Conservation (phyloP, 2,329 filamentous ascomycete genomes). For the Sporothrix brasiliensis region DNA sequence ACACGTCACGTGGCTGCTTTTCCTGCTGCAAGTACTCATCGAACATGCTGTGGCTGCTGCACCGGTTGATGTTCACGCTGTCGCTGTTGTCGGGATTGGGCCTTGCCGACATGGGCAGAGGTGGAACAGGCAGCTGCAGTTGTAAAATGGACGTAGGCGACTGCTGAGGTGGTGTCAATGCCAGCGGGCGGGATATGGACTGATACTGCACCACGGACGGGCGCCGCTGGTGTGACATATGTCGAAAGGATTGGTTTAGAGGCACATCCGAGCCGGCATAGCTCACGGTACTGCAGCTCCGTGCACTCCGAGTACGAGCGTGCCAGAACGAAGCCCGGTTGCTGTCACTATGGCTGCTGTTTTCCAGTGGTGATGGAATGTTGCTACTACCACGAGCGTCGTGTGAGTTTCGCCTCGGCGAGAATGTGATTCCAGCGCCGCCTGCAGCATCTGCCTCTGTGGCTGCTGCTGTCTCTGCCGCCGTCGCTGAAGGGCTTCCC, state of each 20-base stretch:
- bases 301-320: slow-evolving; percentile 51
- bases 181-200: slow-evolving; percentile 22
- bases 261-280: slow-evolving; percentile 43
- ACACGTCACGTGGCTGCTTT: neutral
- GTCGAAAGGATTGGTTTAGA: slow-evolving; percentile 35
- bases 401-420: slow-evolving; percentile 38
- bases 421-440: neutral
- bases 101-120: slow-evolving; percentile 32
- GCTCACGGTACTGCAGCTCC: slow-evolving; percentile 53
- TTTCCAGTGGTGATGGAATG: slow-evolving; percentile 2
- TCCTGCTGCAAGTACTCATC: slow-evolving; percentile 24
- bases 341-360: slow-evolving; percentile 27
- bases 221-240: slow-evolving; percentile 33
- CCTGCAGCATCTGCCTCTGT: neutral
- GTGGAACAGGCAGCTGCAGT: slow-evolving; percentile 32
- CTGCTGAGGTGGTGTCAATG: slow-evolving; percentile 21
- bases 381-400: slow-evolving; percentile 25
- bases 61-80: slow-evolving; percentile 46
- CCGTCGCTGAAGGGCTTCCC: slow-evolving; percentile 40
- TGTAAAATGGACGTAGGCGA: slow-evolving; percentile 26
- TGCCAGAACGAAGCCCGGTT: slow-evolving; percentile 38
- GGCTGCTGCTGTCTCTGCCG: slow-evolving; percentile 21
- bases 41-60: slow-evolving; percentile 28
- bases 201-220: slow-evolving; percentile 19
- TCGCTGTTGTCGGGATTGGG: slow-evolving; percentile 35